These are phyloP conservation scores for Alisma plantagoaquatica DNA, from an alignment of 106 monocot species.

Conservation along the genomic window DNA sequence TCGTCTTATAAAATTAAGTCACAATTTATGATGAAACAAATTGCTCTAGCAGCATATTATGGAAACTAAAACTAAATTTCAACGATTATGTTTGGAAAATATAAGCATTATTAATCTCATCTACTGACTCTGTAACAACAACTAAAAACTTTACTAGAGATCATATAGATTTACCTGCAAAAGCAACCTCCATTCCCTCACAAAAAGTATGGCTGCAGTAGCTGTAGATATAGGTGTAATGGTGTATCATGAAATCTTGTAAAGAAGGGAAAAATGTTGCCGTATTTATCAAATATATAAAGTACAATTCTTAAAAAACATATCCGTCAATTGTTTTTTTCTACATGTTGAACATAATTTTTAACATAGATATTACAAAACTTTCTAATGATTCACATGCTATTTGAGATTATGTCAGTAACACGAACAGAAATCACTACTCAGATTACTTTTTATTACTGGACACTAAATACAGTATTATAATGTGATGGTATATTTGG, in stretches of 20 bases:
- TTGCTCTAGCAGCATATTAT: constrained; percentile 10
- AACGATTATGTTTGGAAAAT: neutral
- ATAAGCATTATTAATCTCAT: neutral
- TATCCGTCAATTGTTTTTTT: neutral
- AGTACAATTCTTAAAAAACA: neutral
- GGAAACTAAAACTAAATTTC: neutral
- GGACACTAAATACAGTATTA: no score
- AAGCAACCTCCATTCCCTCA: constrained; percentile 28
- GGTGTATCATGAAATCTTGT: neutral
- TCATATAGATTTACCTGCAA: constrained; percentile 18
- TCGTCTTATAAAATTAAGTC: no score
- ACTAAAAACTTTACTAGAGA: no score
- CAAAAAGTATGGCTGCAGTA: constrained; percentile 40
- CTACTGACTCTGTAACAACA: no score
- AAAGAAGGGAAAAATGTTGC: neutral
- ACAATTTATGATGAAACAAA: neutral
- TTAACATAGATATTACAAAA: neutral
- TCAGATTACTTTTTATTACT: no score
- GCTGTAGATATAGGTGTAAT: no score
- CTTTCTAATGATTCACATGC: no score
- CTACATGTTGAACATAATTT: neutral
- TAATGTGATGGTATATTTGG: no score
- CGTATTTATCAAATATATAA: neutral
- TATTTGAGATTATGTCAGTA: no score
- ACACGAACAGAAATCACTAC: no score